phyloP scores from a whole-genome alignment of 2,329 filamentous ascomycete species.

The Hymenoscyphus scutula region DNA sequence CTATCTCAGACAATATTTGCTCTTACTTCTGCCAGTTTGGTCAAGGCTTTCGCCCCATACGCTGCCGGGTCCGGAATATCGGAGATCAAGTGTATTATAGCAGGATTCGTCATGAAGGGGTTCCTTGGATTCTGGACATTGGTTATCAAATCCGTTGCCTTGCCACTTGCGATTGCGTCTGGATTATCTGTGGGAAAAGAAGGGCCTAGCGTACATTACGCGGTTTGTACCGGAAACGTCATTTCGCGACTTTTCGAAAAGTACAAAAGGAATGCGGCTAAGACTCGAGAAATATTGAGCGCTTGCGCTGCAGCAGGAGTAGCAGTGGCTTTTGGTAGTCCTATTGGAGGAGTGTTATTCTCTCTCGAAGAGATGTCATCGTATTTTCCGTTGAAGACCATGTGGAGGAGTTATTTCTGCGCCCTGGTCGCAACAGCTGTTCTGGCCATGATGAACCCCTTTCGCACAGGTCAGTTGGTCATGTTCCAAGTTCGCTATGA shows the following conservation, averaged over 20 bases:
- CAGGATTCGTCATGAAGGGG: constrained; percentile 98
- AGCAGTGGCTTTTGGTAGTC: constrained; percentile 93
- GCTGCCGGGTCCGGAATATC: constrained; percentile 95
- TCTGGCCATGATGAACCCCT: constrained; percentile 93
- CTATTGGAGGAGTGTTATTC: constrained; percentile 94
- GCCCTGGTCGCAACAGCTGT: constrained; percentile 92
- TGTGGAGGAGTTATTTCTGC: constrained; percentile 98
- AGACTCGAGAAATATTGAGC: constrained; percentile 91
- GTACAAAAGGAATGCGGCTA: constrained; percentile 86
- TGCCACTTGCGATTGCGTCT: constrained; percentile 90
- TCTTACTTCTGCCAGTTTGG: constrained; percentile 75
- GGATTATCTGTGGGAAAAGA: constrained; percentile 95
- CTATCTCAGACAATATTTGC: constrained; percentile 67
- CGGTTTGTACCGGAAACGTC: constrained; percentile 95
- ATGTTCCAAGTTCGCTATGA: constrained; percentile 99
- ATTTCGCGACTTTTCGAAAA: constrained; percentile 91
- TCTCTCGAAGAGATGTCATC: constrained; percentile 97
- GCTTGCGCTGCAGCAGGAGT: constrained; percentile 94
- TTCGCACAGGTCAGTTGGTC: constrained; percentile 93
- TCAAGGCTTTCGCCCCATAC: constrained; percentile 91
- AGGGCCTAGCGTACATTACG: constrained; percentile 97
- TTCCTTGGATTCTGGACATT: constrained; percentile 91
- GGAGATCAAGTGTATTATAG: constrained; percentile 99
- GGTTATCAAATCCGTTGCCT: constrained; percentile 86
- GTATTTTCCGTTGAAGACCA: constrained; percentile 92